Conservation (phyloP, 176 grass and related monocot genomes). For the Zea mays region DNA sequence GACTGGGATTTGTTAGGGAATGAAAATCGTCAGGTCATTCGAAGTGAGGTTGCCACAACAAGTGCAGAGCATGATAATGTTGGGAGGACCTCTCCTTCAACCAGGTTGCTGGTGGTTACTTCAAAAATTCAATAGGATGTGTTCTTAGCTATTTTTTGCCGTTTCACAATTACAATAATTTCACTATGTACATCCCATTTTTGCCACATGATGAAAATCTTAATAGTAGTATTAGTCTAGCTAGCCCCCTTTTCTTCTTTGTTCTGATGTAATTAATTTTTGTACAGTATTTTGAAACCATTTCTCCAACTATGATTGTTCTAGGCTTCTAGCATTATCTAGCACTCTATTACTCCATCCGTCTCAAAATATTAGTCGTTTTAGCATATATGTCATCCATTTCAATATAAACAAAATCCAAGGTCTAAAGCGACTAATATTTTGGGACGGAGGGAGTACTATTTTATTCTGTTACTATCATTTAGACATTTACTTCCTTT, state of each 20-base stretch:
- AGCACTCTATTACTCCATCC: not conserved
- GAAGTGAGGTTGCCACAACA: conserved; percentile 41
- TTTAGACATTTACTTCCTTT: not conserved
- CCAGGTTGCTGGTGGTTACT: conserved; percentile 39
- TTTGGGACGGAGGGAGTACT: not conserved
- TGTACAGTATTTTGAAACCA: not conserved
- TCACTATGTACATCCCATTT: conserved; percentile 8
- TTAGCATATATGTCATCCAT: too few relatives aligned
- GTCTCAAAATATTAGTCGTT: too few relatives aligned
- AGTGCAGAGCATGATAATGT: conserved; percentile 55
- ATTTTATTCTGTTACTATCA: not conserved
- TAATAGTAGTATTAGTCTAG: not conserved
- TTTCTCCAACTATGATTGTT: not conserved
- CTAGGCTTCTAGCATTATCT: not conserved
- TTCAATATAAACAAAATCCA: too few relatives aligned
- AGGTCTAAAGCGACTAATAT: too few relatives aligned
- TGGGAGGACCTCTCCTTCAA: conserved; percentile 51
- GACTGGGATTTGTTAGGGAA: conserved; percentile 71
- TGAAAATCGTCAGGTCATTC: conserved; percentile 46
- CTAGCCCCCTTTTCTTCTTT: too few relatives aligned
- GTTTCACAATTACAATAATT: conserved; percentile 1
- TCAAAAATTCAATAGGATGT: conserved; percentile 12
- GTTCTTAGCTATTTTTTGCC: not conserved
- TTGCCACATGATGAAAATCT: conserved; percentile 13
- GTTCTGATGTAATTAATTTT: not conserved